Base-by-base conservation (phyloP, 2,329 filamentous ascomycete genomes). In the Aspergillus fructus region DNA sequence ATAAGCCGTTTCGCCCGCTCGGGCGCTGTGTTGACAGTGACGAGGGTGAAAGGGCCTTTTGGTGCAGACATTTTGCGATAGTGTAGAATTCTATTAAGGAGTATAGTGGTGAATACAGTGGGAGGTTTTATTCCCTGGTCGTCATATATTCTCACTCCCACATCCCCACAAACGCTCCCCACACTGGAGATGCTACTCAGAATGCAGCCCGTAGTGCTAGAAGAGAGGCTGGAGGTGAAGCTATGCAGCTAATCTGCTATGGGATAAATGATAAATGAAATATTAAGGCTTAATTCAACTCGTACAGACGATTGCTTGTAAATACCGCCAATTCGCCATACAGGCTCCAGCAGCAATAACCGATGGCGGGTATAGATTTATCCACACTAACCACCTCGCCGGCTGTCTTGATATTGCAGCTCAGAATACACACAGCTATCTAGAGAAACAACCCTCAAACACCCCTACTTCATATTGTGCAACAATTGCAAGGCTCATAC, bases 11-110 rank as follows among this genome's bases (percentile, higher is more conserved):
- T 83, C 34, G 87, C 87, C 55, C 86, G 79, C 61, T 88, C 86
- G 0, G 87, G 86, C 2, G 82, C 85, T 1, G 82, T 88, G 74
- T 89, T 89, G 62, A 89, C 85, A 2, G 85, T 89, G 30, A 89
- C 81, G 12, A 89, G 80, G 64, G 78, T 82, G 74, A 81, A 89
- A 3, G 85, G 85, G 17, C 84, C 84, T 62, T 80, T 78, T 13
- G 80, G 76, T 56, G 70, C 61, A 60, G 67, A 63, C 67, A 69
- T 72, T 30, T 11, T 62, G 61, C 56, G 7, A 3, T 48, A 24
- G 47, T 23, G 23, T n/a, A 19, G 8, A 7, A 49, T 15, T 23
- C 7, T 19, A 49, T 41, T 11, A 17, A 42, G 12, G 15, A 13
- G 13, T 21, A 21, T 21, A 12, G 11, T 3, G 15, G 24, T 30